A percentile compares a stretch with the other conserved stretches of the same genome.
These are phyloP conservation scores for Oryza nivara DNA, from an alignment of 176 grass and related monocot genomes.

Conservation along the genomic window DNA sequence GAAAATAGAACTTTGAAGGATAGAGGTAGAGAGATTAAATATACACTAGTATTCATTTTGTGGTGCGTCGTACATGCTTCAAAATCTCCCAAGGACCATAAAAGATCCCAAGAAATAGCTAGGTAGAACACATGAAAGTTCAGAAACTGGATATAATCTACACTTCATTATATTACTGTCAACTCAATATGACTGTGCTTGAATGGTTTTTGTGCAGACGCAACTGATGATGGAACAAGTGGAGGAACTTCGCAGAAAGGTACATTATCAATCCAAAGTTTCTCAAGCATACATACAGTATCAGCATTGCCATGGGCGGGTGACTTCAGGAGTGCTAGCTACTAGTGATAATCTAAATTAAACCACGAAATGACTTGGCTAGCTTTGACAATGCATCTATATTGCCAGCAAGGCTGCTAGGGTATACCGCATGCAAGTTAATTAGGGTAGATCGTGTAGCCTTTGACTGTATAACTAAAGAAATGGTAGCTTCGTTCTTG, in stretches of 20 bases:
- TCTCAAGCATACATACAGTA: neutral
- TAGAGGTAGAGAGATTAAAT: neutral
- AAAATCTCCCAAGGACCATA: neutral
- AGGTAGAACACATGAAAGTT: neutral
- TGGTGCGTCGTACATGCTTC: neutral
- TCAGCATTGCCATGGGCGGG: neutral
- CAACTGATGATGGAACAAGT: conserved; percentile 94
- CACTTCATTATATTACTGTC: neutral
- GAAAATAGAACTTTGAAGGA: neutral
- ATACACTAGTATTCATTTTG: neutral
- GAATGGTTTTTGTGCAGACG: conserved; percentile 49
- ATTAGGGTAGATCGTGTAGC: neutral
- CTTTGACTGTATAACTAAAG: neutral
- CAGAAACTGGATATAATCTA: neutral
- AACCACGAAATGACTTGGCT: neutral
- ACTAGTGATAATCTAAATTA: neutral
- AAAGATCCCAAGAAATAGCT: neutral
- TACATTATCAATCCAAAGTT: conserved; percentile 8
- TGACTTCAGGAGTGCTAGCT: neutral
- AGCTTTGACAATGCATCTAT: conserved; percentile 10
- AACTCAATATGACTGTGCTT: neutral
- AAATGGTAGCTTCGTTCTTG: neutral
- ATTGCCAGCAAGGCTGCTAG: neutral
- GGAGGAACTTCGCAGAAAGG: conserved; percentile 93
- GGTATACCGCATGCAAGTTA: conserved; percentile 24